phyloP scores from a whole-genome alignment of 768 basidiomycete species.

The Podaxis sp. region DNA sequence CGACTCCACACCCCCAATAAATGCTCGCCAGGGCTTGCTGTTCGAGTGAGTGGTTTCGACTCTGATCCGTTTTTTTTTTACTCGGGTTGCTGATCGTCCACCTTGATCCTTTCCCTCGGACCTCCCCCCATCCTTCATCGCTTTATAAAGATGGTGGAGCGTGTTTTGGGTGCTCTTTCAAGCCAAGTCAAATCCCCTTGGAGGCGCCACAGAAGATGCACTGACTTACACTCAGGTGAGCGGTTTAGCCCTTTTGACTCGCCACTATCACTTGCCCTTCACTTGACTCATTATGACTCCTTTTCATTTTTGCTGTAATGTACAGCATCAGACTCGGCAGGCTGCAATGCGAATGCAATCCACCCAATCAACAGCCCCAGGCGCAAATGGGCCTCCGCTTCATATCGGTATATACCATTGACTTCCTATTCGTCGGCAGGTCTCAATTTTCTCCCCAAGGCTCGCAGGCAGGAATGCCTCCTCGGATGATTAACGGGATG shows the following conservation, averaged over 20 bases:
- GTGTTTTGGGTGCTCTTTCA: conserved; percentile 87
- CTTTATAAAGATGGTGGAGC: conserved; percentile 71
- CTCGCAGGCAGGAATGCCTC: conserved; percentile 15
- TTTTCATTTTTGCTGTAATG: conserved; percentile 22
- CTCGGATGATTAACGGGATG: conserved; percentile 19
- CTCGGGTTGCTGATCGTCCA: conserved; percentile 10
- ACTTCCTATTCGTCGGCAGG: neutral
- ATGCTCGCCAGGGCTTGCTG: conserved; percentile 78
- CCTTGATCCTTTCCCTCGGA: neutral
- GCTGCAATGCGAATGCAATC: conserved; percentile 24
- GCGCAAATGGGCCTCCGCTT: conserved; percentile 16
- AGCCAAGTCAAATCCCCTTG: conserved; percentile 60
- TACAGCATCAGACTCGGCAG: conserved; percentile 23
- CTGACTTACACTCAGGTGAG: conserved; percentile 68
- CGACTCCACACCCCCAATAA: conserved; percentile 72
- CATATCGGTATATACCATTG: conserved; percentile 6
- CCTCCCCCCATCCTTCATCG: conserved; percentile 12
- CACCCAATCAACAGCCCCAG: conserved; percentile 23
- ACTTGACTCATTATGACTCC: conserved; percentile 1
- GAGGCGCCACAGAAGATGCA: conserved; percentile 66
- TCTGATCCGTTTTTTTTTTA: conserved; percentile 15
- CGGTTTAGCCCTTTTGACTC: conserved; percentile 18
- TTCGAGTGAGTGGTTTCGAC: conserved; percentile 61
- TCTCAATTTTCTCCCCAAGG: conserved; percentile 6
- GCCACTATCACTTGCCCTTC: conserved; percentile 13